Evolutionary conservation across 2,329 filamentous ascomycete genomes (phyloP).

Genomic region (Colletotrichum musicola): DNA sequence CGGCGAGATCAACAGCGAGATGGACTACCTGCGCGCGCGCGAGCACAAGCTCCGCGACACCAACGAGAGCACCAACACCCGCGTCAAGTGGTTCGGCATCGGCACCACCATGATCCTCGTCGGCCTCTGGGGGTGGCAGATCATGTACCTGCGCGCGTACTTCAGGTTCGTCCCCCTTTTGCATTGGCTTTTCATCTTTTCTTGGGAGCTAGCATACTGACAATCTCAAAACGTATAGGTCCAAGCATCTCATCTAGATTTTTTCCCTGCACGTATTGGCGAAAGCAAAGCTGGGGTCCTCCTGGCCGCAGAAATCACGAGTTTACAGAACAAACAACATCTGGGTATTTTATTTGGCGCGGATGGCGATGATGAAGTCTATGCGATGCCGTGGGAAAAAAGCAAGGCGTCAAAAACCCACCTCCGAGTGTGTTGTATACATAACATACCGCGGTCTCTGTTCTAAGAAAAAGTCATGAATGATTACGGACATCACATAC

Average conservation of each 20-base stretch:
- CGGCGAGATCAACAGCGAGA: constrained; percentile 88
- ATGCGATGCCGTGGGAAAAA: constrained; percentile 27
- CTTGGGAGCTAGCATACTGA: constrained; percentile 18
- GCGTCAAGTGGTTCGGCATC: constrained; percentile 98
- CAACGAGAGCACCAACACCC: constrained; percentile 99
- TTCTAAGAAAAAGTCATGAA: constrained; percentile 36
- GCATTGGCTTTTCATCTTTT: too few relatives aligned
- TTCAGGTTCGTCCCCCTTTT: constrained; percentile 72
- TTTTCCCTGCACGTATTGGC: background rate
- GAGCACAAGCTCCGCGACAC: constrained; percentile 98
- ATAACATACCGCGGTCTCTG: constrained; percentile 36
- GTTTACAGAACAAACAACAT: constrained; percentile 23
- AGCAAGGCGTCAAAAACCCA: constrained; percentile 1
- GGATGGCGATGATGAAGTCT: constrained; percentile 24
- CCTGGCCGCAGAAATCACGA: constrained; percentile 7
- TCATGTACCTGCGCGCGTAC: constrained; percentile 96
- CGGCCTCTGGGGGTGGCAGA: constrained; percentile 93
- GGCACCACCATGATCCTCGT: constrained; percentile 92
- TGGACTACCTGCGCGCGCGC: constrained; percentile 91
- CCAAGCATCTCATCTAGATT: constrained; percentile 76
- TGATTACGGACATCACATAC: constrained; percentile 34
- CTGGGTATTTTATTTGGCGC: background rate
- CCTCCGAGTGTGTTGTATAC: constrained; percentile 36
- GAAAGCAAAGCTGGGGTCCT: background rate
- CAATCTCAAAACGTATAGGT: constrained; percentile 55